phyloP scores from a whole-genome alignment of 2,329 filamentous ascomycete genomes.

The Arthrobotrys iridis region DNA sequence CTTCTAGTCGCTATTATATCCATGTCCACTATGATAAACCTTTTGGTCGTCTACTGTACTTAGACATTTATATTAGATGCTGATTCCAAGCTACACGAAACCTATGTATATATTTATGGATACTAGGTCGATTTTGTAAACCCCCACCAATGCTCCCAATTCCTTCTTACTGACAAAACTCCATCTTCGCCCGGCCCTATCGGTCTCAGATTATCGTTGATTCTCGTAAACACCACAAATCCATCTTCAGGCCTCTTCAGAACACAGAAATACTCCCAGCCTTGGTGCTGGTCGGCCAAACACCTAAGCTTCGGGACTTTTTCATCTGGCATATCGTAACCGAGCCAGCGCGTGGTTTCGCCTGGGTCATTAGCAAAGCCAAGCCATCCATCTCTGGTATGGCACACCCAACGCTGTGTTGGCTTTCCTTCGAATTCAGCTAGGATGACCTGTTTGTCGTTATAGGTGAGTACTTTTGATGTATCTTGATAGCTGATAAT shows the following conservation, averaged over 20 bases:
- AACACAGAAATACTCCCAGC: background rate
- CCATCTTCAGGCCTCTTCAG: conserved; percentile 5
- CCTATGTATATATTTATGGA: too few relatives aligned
- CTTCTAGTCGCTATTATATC: too few relatives aligned
- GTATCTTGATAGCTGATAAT: conserved; percentile 14
- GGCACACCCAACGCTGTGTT: conserved; percentile 9
- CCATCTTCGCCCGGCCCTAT: background rate
- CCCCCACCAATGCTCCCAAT: background rate
- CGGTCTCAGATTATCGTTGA: background rate
- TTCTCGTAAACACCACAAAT: background rate
- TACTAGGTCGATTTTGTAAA: too few relatives aligned
- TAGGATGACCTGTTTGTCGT: background rate
- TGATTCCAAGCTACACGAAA: too few relatives aligned
- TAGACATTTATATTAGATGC: too few relatives aligned
- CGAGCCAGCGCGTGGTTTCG: background rate
- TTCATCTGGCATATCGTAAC: background rate
- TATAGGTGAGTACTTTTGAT: conserved; percentile 8
- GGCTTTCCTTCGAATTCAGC: background rate
- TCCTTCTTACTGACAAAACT: background rate
- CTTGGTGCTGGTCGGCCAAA: background rate
- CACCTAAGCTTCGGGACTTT: background rate
- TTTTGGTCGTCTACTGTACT: too few relatives aligned
- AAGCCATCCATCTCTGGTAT: conserved; percentile 14
- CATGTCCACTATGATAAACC: too few relatives aligned
- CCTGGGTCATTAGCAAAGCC: conserved; percentile 9